phyloP scores from a whole-genome alignment of 208 protist genomes.

The Leishmania mexicana region DNA sequence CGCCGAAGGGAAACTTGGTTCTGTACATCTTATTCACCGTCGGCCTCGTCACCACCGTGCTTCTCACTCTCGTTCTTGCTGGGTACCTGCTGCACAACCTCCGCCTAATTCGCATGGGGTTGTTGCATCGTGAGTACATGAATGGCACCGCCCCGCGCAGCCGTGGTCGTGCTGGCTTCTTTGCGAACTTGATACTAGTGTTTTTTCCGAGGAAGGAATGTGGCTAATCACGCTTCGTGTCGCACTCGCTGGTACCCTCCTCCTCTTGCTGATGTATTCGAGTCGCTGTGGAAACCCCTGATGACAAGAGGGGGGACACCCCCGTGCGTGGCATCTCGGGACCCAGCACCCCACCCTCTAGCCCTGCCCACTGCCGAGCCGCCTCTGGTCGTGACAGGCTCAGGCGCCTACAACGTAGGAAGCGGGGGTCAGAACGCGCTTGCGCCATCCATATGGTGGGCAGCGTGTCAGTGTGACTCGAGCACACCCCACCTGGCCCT shows the following conservation, averaged over 20 bases:
- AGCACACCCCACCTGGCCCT: neutral
- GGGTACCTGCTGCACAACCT: constrained; percentile 34
- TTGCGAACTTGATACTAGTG: constrained; percentile 19
- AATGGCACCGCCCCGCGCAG: constrained; percentile 23
- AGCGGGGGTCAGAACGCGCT: neutral
- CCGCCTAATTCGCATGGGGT: constrained; percentile 35
- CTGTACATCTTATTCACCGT: constrained; percentile 27
- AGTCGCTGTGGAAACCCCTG: neutral
- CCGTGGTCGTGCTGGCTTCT: constrained; percentile 23
- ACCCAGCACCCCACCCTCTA: neutral
- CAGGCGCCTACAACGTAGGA: neutral
- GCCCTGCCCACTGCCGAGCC: neutral
- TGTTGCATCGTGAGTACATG: constrained; percentile 35
- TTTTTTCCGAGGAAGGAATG: constrained; percentile 22
- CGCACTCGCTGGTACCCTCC: neutral
- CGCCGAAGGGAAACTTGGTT: constrained; percentile 9
- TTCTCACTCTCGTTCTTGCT: constrained; percentile 17
- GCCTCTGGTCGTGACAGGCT: neutral
- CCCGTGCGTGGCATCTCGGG: neutral
- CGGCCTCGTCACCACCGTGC: constrained; percentile 7
- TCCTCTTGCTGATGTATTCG: neutral
- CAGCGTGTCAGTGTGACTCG: neutral
- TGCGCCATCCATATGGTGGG: neutral
- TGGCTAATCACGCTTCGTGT: neutral
- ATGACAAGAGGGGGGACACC: neutral